Evolutionary conservation across 2,329 filamentous ascomycete species (phyloP), one percentile per base, ranked within the genome.

Genomic region (Grosmannia serpens): DNA sequence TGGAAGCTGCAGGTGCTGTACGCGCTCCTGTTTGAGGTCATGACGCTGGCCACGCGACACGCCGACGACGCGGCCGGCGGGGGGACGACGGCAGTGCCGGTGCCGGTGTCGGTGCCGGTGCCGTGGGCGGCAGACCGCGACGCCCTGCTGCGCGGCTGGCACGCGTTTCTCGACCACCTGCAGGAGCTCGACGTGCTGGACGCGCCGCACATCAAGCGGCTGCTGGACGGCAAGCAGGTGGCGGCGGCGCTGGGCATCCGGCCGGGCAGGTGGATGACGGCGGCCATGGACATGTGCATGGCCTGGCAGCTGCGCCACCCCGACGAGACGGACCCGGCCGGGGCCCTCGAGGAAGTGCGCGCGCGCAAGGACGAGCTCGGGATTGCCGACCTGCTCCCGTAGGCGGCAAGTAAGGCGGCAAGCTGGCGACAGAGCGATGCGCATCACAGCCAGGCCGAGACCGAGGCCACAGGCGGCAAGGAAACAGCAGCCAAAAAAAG

Each of bases 281-380:
- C 79, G 52, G 91, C 91, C 4, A 74, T 96, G 53, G 87, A 95
- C 35, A 76, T 91, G 4, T 88, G 89, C 61, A 82, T 95, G 71
- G 84, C 85, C 61, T 97, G 91, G 91, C 94, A 97, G 71, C 79
- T 97, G 56, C 81, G 89, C 44, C 84, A 97, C 67, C 89, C 91
- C 0, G 77, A 77, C 4, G 76, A 75, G 59, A 81, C 78, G 4
- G 86, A 91, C 61, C 71, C 76, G 8, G 66, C 73, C 8, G 80
- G 75, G 3, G 85, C 80, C 1, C 72, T 90, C 57, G 78, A 84
- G 53, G 82, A 85, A 66, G 78, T 89, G 27, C 70, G 72, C 53
- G 69, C 66, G 57, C 75, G 73, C 62, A 77, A 73, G 60, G 69
- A 73, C 27, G 82, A 87, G 66, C 66, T 88, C 57, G 77, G 73